Conservation (phyloP, 2,329 filamentous ascomycete species). For the Aspergillus pseudotamarii region DNA sequence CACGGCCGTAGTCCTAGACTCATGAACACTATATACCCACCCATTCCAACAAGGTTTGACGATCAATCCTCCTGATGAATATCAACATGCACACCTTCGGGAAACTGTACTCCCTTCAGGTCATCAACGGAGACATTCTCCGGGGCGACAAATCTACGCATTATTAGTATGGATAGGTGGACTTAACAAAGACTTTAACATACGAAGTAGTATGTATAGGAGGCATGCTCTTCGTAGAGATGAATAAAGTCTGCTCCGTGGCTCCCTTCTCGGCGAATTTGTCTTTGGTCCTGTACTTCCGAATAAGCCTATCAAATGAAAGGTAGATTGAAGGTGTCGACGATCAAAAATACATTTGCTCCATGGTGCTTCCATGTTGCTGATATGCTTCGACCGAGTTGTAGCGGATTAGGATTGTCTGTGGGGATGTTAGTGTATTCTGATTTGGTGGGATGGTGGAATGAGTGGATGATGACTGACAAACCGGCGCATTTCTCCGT, state of each 20-base stretch:
- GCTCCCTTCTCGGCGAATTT: constrained; percentile 17
- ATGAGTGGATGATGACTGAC: background rate
- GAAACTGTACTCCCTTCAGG: constrained; percentile 14
- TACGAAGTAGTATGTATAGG: constrained; percentile 22
- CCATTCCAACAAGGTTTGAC: background rate
- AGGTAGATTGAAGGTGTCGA: too few relatives aligned
- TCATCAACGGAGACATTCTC: constrained; percentile 14
- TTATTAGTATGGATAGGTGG: background rate
- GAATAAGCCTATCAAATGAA: too few relatives aligned
- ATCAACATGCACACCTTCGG: constrained; percentile 15
- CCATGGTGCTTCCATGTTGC: constrained; percentile 16
- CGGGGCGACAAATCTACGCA: constrained; percentile 15
- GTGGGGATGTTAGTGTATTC: background rate
- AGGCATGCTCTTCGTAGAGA: constrained; percentile 20
- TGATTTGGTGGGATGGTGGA: background rate
- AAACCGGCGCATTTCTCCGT: background rate
- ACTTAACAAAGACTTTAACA: background rate
- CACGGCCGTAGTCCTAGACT: background rate
- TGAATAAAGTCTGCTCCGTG: constrained; percentile 16
- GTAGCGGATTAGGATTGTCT: constrained; percentile 20
- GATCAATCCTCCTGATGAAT: constrained; percentile 11
- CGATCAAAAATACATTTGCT: constrained; percentile 12
- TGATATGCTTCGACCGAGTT: constrained; percentile 17
- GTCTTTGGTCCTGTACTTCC: constrained; percentile 17
- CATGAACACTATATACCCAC: too few relatives aligned